phyloP scores from a whole-genome alignment of 1,284 basidiomycete species.

The Melampsora abietis-canadensis region DNA sequence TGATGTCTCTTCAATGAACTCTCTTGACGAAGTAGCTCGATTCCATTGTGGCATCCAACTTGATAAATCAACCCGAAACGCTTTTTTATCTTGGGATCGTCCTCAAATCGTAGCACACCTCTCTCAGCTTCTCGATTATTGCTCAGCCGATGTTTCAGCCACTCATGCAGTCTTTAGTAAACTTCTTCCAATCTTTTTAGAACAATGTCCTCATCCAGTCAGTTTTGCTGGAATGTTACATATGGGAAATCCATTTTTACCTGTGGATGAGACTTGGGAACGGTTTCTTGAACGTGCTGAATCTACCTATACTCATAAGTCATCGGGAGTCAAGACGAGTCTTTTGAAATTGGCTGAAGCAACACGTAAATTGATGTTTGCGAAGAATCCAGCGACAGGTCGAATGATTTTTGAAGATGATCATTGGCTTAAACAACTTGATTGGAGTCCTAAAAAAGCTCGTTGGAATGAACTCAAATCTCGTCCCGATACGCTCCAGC shows the following conservation, averaged over 20 bases:
- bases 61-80: constrained; percentile 74
- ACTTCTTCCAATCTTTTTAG: constrained; percentile 78
- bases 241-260: constrained; percentile 88
- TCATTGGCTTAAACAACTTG: constrained; percentile 83
- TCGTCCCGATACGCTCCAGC: not conserved
- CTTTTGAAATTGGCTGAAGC: constrained; percentile 67
- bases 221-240: constrained; percentile 85
- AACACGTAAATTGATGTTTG: constrained; percentile 50
- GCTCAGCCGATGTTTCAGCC: constrained; percentile 75
- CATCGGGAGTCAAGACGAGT: constrained; percentile 67
- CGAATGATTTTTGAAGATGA: constrained; percentile 65
- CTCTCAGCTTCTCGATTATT: constrained; percentile 79
- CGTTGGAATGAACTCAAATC: constrained; percentile 55
- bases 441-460: constrained; percentile 90
- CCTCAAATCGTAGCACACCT: constrained; percentile 69
- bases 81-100: constrained; percentile 64
- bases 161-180: constrained; percentile 78
- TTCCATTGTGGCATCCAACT: constrained; percentile 80
- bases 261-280: constrained; percentile 86
- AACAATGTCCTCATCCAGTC: constrained; percentile 84
- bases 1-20: constrained; percentile 86
- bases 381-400: constrained; percentile 46
- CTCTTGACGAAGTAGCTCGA: constrained; percentile 83
- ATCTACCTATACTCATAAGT: constrained; percentile 69
- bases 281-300: constrained; percentile 76